Conservation (phyloP, 495 filamentous ascomycete species). For the Tirmania nivea region DNA sequence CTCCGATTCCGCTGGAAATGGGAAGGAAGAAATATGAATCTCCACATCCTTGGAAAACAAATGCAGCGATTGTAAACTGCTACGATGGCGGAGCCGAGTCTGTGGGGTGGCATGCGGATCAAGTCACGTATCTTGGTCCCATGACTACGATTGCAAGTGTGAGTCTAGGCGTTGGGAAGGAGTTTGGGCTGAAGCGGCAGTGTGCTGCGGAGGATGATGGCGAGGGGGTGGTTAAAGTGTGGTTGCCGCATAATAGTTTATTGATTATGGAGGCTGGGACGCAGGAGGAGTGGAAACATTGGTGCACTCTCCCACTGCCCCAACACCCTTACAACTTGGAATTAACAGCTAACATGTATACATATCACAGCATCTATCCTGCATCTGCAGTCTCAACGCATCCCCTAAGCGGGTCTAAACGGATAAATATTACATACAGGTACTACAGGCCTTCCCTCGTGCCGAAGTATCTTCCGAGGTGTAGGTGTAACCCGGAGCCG, state of each 20-base stretch:
- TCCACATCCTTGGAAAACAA: slow-evolving; percentile 48
- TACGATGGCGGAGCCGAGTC: slow-evolving; percentile 59
- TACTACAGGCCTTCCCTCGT: slow-evolving; percentile 57
- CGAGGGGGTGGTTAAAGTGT: slow-evolving; percentile 72
- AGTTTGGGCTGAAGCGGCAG: slow-evolving; percentile 68
- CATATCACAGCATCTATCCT: slow-evolving; percentile 34
- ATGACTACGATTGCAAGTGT: slow-evolving; percentile 71
- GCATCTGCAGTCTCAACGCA: slow-evolving; percentile 58
- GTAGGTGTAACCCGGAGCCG: slow-evolving; percentile 8
- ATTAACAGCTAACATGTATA: background rate
- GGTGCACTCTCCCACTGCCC: slow-evolving; percentile 19
- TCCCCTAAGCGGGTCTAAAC: slow-evolving; percentile 49
- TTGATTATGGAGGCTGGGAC: slow-evolving; percentile 87
- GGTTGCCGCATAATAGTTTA: slow-evolving; percentile 82
- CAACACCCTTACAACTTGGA: background rate
- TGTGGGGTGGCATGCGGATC: slow-evolving; percentile 81
- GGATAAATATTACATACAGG: slow-evolving; percentile 89
- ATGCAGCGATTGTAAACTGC: slow-evolving; percentile 84
- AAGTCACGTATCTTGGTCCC: slow-evolving; percentile 82
- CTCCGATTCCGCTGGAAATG: background rate
- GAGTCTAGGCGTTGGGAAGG: slow-evolving; percentile 68
- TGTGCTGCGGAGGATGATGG: slow-evolving; percentile 33
- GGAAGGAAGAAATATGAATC: background rate
- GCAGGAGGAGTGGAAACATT: slow-evolving; percentile 66
- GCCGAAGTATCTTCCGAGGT: slow-evolving; percentile 42